Percentiles rank a stretch among this genome's conserved stretches.
Conservation (phyloP, 2,329 filamentous ascomycete species). For the Epichloe scottii region DNA sequence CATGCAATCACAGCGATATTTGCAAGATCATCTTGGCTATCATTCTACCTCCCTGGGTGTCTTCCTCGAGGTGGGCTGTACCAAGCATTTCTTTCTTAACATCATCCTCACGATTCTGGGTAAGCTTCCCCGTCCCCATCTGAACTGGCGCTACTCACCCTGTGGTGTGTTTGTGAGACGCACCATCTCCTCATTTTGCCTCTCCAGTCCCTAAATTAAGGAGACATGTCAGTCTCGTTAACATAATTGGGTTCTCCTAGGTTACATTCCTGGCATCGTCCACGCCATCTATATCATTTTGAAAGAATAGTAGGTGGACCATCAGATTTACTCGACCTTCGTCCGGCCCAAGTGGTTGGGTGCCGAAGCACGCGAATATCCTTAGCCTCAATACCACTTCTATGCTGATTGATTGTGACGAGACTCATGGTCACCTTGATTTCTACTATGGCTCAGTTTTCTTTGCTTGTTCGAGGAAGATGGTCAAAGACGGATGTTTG, state of each 20-base stretch:
- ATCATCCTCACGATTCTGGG: slow-evolving; percentile 69
- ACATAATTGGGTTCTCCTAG: slow-evolving; percentile 13
- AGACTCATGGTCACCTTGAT: background rate
- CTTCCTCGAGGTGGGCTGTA: slow-evolving; percentile 87
- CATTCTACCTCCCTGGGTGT: slow-evolving; percentile 80
- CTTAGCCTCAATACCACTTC: background rate
- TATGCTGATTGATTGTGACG: background rate
- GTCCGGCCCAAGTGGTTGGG: no score
- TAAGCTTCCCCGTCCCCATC: slow-evolving; percentile 18
- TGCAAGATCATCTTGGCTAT: slow-evolving; percentile 72
- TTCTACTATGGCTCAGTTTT: background rate
- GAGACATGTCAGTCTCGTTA: background rate
- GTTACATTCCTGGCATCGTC: slow-evolving; percentile 69
- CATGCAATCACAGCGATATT: slow-evolving; percentile 32
- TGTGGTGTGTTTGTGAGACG: background rate
- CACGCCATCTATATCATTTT: slow-evolving; percentile 83
- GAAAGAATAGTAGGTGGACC: background rate
- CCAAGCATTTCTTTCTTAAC: slow-evolving; percentile 82
- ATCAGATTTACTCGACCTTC: no score
- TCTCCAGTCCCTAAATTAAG: background rate
- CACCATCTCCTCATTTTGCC: background rate
- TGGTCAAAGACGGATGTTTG: slow-evolving; percentile 3
- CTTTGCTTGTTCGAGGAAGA: background rate
- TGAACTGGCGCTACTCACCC: background rate
- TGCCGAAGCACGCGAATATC: background rate